Base-by-base conservation (phyloP, 2,329 filamentous ascomycete genomes). In the Fonsecaea pedrosoi region DNA sequence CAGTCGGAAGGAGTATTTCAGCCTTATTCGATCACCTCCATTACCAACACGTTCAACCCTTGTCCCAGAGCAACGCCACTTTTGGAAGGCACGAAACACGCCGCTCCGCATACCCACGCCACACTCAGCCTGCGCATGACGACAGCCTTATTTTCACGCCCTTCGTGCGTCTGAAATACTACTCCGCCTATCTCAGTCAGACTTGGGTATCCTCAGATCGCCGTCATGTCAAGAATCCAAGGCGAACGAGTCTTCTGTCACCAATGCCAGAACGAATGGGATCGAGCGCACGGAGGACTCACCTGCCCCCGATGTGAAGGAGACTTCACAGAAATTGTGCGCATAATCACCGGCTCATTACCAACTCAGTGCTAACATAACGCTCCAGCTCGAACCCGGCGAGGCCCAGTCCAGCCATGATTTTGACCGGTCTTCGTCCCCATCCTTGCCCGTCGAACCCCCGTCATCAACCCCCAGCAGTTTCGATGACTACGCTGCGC, bases 201-300 rank as follows among this genome's bases (percentile, higher is more conserved):
- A 7, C 21, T 21, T 34, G 37, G 30, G 18, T 3, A 45, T 18
- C 54, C 54, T 62, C 30, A 57, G 13, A 59, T n/a, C 34, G 18
- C 25, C 32, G 7, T 30, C 50, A 56, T 62, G 32, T 73, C 70
- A 32, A 54, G 66, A 40, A 60, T 71, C 53, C 60, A 80, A 69
- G 83, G 87, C 70, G 91, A 96, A 75, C 87, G 94, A 70, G 89
- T 97, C 62, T 96, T 86, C 78, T 99, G 95, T 79, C 92, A 98
- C 79, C 81, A 85, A 67, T 98, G 95, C 80, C 78, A 85, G 60
- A 81, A 90, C 70, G 90, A 97, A 77, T 98, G 93, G 92, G 92
- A 90, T 74, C 83, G 87, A 67, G 87, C 92, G 67, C 85, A 90
- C 70, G 83, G 85, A 71, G 89, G 85, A 32, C 80, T 96, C 69